A percentile compares a stretch with the other conserved stretches of the same genome.
Evolutionary conservation across 495 filamentous ascomycete species (phyloP).

Genomic region (Penicillium simplicissimum): DNA sequence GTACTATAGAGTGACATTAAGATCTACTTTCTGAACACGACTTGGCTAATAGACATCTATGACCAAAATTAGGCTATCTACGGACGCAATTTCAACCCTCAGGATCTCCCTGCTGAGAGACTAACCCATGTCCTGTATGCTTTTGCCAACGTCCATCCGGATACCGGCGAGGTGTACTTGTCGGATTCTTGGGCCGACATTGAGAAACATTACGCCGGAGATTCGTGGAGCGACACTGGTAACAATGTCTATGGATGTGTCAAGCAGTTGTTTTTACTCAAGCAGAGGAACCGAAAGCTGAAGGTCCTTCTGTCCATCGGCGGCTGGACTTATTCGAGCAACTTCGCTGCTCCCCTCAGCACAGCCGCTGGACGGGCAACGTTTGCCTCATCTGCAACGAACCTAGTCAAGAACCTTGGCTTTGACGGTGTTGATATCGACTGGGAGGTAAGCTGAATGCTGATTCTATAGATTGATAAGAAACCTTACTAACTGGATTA

Average conservation of each 20-base stretch:
- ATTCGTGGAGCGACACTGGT: slow-evolving; percentile 69
- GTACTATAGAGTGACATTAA: neutral
- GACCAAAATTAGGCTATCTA: slow-evolving; percentile 62
- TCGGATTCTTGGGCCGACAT: slow-evolving; percentile 76
- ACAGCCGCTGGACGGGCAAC: slow-evolving; percentile 54
- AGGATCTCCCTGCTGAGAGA: slow-evolving; percentile 71
- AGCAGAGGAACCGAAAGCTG: slow-evolving; percentile 74
- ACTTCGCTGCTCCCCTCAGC: slow-evolving; percentile 67
- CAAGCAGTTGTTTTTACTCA: slow-evolving; percentile 83
- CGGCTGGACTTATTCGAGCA: slow-evolving; percentile 76
- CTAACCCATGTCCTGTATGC: slow-evolving; percentile 88
- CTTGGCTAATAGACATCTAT: neutral
- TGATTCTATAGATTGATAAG: too few species aligned
- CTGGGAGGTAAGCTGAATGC: slow-evolving; percentile 51
- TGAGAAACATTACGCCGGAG: slow-evolving; percentile 77
- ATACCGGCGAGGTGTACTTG: slow-evolving; percentile 70
- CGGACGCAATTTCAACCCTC: slow-evolving; percentile 68
- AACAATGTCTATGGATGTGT: slow-evolving; percentile 85
- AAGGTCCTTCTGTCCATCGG: slow-evolving; percentile 69
- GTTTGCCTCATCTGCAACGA: slow-evolving; percentile 69
- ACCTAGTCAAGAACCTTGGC: slow-evolving; percentile 65
- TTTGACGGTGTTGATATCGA: slow-evolving; percentile 65
- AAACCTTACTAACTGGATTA: slow-evolving; percentile 9
- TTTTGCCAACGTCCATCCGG: slow-evolving; percentile 67
- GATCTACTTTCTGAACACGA: neutral